Base-by-base conservation (phyloP, 2,329 filamentous ascomycete genomes). In the Scorias spongiosa region DNA sequence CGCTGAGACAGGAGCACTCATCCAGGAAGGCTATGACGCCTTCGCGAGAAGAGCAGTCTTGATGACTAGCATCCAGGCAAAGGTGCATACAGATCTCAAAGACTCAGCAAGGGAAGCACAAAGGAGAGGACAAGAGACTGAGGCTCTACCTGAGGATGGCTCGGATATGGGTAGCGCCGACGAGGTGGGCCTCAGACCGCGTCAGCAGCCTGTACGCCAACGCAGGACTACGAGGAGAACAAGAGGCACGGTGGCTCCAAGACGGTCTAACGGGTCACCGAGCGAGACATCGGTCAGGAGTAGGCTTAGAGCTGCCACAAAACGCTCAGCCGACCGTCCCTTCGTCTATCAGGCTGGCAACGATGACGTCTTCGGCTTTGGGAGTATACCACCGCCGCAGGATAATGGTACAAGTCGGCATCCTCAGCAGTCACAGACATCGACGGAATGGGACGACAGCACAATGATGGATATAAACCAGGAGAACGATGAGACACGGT, bases 1-100 rank as follows among this genome's bases (percentile, higher is more conserved):
- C 50, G 71, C 74, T 9, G 69, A 72, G 18, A 75, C 76, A 10
- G 76, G 76, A 2, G 68, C 69, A 29, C 54, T 80, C 46, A 63
- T 75, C 6, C 72, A 75, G 47, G 74, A 77, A 45, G 71, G 78
- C 50, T 80, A 73, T 57, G 67, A 69, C 5, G 66, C 65, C 0
- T 80, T 76, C 53, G 69, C 70, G 41, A 64, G 70, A 42, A 64
- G 76, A 46, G 76, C 76, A 12, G 70, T 65, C 57, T 57, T 80
- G 39, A 78, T 79, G 76, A 75, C 74, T 2, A 71, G 69, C 2
- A 76, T 80, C 10, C 75, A 80, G 52, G 76, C 76, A 9, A 64
- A 63, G 0, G 63, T 78, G 14, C 73, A 74, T 1, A 45, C 49
- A 14, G 61, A 65, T 11, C 48, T 77, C 43, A 57, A 52, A 41